Conservation (phyloP, 371 early-diverging fungal species). For the Mortierella sp. region DNA sequence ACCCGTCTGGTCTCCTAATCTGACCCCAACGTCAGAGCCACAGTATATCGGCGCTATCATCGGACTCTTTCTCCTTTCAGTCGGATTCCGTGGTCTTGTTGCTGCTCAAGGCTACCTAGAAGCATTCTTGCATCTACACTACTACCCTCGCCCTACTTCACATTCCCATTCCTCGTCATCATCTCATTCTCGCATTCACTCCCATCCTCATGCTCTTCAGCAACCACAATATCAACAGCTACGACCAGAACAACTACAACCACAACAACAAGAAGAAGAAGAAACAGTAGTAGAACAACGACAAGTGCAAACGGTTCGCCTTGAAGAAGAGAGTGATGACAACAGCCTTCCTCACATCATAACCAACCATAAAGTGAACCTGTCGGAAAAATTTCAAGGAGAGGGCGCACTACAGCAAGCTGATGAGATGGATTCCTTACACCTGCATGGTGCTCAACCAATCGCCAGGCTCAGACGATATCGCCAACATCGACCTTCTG, state of each 20-base stretch:
- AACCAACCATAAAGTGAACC: not conserved
- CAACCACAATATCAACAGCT: not conserved
- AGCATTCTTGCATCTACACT: constrained; percentile 54
- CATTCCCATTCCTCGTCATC: constrained; percentile 3
- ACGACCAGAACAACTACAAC: not conserved
- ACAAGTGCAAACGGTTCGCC: not conserved
- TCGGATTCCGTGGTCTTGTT: constrained; percentile 63
- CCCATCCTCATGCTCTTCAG: not conserved
- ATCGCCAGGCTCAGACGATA: constrained; percentile 2
- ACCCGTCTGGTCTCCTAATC: constrained; percentile 34
- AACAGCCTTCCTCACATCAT: not conserved
- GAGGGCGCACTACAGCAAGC: not conserved
- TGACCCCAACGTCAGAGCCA: constrained; percentile 59
- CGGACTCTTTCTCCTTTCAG: constrained; percentile 65
- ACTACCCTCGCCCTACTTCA: constrained; percentile 31
- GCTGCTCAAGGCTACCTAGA: constrained; percentile 67
- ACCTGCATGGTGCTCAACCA: not conserved
- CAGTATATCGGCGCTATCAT: constrained; percentile 70
- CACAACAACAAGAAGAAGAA: not conserved
- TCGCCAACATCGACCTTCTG: constrained; percentile 2
- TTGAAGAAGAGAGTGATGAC: not conserved
- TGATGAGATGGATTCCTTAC: not conserved
- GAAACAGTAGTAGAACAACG: not conserved
- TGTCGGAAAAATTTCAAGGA: not conserved
- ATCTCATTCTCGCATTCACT: not conserved